Conservation (phyloP, 2,329 filamentous ascomycete species). For the Diaporthe citriasiana region DNA sequence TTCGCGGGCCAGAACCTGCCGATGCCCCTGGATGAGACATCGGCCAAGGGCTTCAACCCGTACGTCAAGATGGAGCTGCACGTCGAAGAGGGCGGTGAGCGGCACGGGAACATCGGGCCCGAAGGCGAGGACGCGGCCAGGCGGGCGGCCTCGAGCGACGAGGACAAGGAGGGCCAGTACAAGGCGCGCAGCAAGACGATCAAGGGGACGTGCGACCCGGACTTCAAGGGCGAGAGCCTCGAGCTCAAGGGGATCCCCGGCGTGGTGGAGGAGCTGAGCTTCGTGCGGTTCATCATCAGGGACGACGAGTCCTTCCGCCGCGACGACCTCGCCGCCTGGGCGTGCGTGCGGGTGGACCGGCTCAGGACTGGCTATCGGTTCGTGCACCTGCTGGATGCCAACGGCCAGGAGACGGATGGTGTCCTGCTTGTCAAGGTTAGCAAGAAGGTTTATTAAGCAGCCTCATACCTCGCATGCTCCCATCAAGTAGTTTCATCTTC, state of each 20-base stretch:
- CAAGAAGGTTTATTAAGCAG: conserved; percentile 63
- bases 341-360: conserved; percentile 87
- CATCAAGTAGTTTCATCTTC: neutral
- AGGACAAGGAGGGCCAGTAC: conserved; percentile 70
- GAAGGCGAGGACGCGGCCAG: conserved; percentile 38
- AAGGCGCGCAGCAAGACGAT: conserved; percentile 68
- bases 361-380: conserved; percentile 82
- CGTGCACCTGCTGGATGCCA: conserved; percentile 79
- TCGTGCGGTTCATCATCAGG: conserved; percentile 87
- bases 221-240: conserved; percentile 72
- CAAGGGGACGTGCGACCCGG: conserved; percentile 69
- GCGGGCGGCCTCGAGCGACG: conserved; percentile 52
- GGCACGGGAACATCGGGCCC: conserved; percentile 45
- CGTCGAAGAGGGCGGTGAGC: conserved; percentile 74
- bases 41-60: conserved; percentile 74
- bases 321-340: conserved; percentile 88
- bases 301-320: conserved; percentile 82
- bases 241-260: conserved; percentile 68
- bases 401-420: conserved; percentile 76
- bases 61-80: conserved; percentile 90
- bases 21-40: conserved; percentile 68
- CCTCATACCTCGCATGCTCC: neutral
- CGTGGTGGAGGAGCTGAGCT: conserved; percentile 78
- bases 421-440: conserved; percentile 80
- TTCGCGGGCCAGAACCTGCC: conserved; percentile 83